Evolutionary conservation across 768 basidiomycete genomes (phyloP).

Genomic region (Suillus tomentosus): DNA sequence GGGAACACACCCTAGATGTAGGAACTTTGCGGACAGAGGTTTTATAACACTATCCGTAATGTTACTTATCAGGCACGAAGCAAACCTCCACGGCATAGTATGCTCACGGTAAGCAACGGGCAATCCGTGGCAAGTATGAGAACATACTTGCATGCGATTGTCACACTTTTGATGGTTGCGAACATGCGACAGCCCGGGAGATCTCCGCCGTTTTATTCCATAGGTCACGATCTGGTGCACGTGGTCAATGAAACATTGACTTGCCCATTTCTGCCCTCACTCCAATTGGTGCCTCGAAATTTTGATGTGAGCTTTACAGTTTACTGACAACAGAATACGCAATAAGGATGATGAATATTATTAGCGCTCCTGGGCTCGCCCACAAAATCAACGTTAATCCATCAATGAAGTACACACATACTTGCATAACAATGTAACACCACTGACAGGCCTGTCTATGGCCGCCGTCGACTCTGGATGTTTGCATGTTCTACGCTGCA

Average conservation of each 20-base stretch:
- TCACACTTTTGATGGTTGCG: background rate
- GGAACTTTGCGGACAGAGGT: background rate
- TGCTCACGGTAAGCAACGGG: background rate
- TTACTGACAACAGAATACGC: background rate
- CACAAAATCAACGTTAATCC: background rate
- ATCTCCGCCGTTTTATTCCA: background rate
- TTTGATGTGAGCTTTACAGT: background rate
- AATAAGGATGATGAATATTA: background rate
- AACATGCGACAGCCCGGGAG: background rate
- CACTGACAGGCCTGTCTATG: too few relatives aligned
- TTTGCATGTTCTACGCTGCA: background rate
- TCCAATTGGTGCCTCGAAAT: background rate
- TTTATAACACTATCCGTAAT: background rate
- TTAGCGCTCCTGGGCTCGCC: background rate
- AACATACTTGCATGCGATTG: background rate
- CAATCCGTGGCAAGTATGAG: background rate
- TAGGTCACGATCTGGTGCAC: background rate
- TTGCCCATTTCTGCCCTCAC: background rate
- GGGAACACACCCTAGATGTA: background rate
- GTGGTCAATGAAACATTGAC: background rate
- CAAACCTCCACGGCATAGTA: background rate
- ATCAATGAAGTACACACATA: background rate
- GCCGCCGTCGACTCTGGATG: background rate
- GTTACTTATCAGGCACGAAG: background rate
- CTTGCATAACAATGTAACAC: background rate